Evolutionary conservation across 2,329 filamentous ascomycete species (phyloP).

Genomic region (Sarocladium strictum): DNA sequence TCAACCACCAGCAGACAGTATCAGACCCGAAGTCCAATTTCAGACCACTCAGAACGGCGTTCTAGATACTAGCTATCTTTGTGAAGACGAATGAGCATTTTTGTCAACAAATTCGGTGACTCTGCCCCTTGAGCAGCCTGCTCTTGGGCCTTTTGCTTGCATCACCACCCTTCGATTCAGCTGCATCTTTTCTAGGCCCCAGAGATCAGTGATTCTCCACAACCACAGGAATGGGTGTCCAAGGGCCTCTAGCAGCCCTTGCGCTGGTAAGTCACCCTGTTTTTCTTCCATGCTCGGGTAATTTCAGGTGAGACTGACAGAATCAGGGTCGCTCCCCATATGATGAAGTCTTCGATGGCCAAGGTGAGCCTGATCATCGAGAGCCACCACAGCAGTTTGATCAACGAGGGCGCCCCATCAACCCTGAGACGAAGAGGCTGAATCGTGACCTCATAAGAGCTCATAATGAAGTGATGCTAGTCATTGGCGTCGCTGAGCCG

Average conservation of each 20-base stretch:
- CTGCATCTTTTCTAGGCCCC: no score
- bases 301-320: slow-evolving; percentile 10
- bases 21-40: no score
- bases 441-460: slow-evolving; percentile 53
- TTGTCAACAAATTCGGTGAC: no score
- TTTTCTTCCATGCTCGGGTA: no score
- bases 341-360: slow-evolving; percentile 48
- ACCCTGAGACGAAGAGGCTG: slow-evolving; percentile 46
- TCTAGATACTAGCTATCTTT: no score
- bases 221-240: no score
- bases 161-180: no score
- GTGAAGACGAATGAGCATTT: no score
- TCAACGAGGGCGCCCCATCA: slow-evolving; percentile 48
- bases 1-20: no score
- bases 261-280: slow-evolving; percentile 50
- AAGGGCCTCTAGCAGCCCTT: slow-evolving; percentile 50
- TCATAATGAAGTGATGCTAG: slow-evolving; percentile 59
- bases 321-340: slow-evolving; percentile 53
- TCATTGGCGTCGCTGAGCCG: slow-evolving; percentile 56
- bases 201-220: no score
- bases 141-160: neutral
- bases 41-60: no score
- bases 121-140: neutral
- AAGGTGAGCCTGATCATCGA: slow-evolving; percentile 35
- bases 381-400: slow-evolving; percentile 46